Evolutionary conservation across 2,329 filamentous ascomycete species (phyloP), one percentile per base, ranked within the genome.

Genomic region (Aspergillus pseudoglaucus): DNA sequence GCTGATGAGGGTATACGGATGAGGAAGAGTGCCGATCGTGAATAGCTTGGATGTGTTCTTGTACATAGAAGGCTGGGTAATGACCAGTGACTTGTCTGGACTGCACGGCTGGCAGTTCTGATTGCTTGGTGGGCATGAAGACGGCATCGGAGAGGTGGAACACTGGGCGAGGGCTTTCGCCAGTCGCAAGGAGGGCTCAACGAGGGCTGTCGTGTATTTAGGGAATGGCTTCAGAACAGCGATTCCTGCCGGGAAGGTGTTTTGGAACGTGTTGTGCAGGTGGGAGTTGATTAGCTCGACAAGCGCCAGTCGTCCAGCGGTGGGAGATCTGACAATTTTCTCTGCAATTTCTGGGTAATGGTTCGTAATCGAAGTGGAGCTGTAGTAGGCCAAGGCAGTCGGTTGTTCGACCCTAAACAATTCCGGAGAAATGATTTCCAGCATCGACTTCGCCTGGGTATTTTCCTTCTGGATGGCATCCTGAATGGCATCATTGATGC

Each of bases 11-110:
- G 90, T 96, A 73, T 90, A 95, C 0, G 93, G 93, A 64, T 98
- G 93, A 0, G 91, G 91, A 10, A 97, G 85, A 0, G 84, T 87
- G 50, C 86, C 90, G 53, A 98, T 87, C 2, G 86, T 89, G 72
- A 90, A 97, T 14, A 85, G 64, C 1, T 75, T 76, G 12, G 84
- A 83, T 4, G 77, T 78, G 66, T 96, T 95, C 47, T 78, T 78
- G 67, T 88, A 93, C 15, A 77, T 71, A 3, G 79, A 69, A 2
- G 83, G 80, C 0, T 83, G 85, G n/a, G 76, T 74, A 55, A 95
- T 78, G 45, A 79, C 80, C 69, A 89, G 77, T 0, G 80, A 77
- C 27, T 79, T 77, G 7, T 79, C 77, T 20, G 81, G 74, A 15
- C 82, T 78, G 67, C 91, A 97, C 3, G 85, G 83, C 25, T 76